phyloP scores from a whole-genome alignment of 345 rosid genomes.

The Eucalyptus marginata region DNA sequence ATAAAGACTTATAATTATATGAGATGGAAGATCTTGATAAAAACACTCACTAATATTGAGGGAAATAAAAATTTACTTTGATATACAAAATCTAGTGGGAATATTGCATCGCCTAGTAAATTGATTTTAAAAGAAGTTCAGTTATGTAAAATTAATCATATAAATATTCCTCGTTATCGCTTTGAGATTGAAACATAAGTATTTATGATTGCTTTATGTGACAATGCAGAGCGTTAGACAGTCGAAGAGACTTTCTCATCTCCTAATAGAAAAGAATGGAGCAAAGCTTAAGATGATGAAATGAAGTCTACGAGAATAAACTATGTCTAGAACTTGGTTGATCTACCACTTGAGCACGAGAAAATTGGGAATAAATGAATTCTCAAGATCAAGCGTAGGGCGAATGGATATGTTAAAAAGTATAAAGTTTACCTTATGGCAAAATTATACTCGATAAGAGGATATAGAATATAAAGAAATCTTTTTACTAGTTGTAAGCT shows the following conservation, averaged over 20 bases:
- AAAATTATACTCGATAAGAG: too few species aligned
- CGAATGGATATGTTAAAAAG: background rate
- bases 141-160: background rate
- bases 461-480: background rate
- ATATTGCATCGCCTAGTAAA: background rate
- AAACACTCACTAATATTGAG: background rate
- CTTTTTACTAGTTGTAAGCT: too few species aligned
- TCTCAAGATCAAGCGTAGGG: background rate
- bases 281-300: background rate
- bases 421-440: background rate
- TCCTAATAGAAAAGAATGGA: background rate
- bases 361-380: background rate
- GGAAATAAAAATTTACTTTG: background rate
- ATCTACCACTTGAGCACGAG: background rate
- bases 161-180: background rate
- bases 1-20: background rate
- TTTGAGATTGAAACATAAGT: background rate
- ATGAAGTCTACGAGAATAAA: background rate
- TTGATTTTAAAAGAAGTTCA: background rate
- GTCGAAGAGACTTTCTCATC: background rate
- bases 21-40: background rate
- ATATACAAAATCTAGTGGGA: background rate
- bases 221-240: fast-evolving
- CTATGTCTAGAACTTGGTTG: background rate
- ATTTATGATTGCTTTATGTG: background rate